phyloP scores from a whole-genome alignment of 2,329 filamentous ascomycete genomes.

The Tolypocladium ophioglossoides region DNA sequence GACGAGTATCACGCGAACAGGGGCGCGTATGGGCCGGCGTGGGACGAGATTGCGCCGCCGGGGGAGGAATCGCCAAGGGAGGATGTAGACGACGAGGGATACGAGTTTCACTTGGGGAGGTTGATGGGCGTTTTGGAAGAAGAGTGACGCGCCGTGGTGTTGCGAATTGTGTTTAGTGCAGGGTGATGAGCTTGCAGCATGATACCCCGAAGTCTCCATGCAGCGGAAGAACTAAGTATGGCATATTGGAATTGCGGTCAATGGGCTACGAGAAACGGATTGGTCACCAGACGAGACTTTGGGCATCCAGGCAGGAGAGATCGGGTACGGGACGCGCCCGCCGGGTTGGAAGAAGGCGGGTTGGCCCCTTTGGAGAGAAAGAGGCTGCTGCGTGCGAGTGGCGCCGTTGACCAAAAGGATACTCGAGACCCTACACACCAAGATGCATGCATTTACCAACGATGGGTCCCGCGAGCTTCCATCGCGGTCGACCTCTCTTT shows the following conservation, averaged over 20 bases:
- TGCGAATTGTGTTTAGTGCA: background rate
- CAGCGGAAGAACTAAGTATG: background rate
- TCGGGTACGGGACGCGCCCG: too few relatives aligned
- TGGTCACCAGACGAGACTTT: too few relatives aligned
- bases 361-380: too few relatives aligned
- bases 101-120: background rate
- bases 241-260: too few relatives aligned
- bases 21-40: background rate
- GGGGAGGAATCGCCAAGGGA: background rate
- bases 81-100: background rate
- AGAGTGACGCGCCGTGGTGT: background rate
- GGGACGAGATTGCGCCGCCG: background rate
- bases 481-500: too few relatives aligned
- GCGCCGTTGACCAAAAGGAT: too few relatives aligned
- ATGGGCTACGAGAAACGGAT: too few relatives aligned
- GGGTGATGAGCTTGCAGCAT: background rate
- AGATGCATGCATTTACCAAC: background rate
- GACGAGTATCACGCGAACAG: background rate
- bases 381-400: too few relatives aligned
- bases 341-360: too few relatives aligned
- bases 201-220: background rate
- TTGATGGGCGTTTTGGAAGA: background rate
- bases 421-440: too few relatives aligned
- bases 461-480: too few relatives aligned
- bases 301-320: too few relatives aligned